Percentiles rank a stretch among this genome's conserved stretches.
phyloP scores from a whole-genome alignment of 306 rosid species.

The Quercus bicolor region DNA sequence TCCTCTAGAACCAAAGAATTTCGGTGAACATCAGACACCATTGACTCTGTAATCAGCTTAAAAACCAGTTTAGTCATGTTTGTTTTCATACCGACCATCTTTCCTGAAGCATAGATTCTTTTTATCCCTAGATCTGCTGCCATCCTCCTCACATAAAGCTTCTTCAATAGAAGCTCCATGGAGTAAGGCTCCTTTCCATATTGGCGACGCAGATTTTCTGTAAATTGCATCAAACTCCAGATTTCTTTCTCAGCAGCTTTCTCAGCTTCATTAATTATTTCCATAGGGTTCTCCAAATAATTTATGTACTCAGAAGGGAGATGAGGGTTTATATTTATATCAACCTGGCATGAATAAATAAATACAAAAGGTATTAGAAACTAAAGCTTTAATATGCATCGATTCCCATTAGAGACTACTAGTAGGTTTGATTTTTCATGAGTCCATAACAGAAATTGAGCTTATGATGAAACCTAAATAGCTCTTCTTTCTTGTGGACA shows the following conservation, averaged over 20 bases:
- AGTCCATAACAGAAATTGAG: not conserved
- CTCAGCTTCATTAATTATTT: conserved; percentile 80
- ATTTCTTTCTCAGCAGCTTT: conserved; percentile 75
- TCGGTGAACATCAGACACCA: conserved; percentile 64
- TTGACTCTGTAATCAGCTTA: conserved; percentile 70
- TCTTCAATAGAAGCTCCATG: conserved; percentile 76
- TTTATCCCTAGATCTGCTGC: conserved; percentile 87
- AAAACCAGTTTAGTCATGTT: conserved; percentile 67
- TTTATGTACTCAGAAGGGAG: conserved; percentile 89
- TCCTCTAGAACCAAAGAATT: conserved; percentile 70
- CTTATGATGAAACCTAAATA: not conserved
- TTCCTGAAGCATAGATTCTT: conserved; percentile 69
- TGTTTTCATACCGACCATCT: conserved; percentile 70
- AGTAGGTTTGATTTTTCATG: not conserved
- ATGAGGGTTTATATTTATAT: conserved; percentile 68
- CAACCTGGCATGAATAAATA: conserved; percentile 48
- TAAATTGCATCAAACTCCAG: conserved; percentile 86
- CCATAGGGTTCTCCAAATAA: conserved; percentile 86
- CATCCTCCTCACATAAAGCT: conserved; percentile 91
- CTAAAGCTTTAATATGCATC: not conserved
- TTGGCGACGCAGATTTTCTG: conserved; percentile 78
- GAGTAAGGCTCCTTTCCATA: conserved; percentile 90
- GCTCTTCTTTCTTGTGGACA: not conserved
- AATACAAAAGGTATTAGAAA: conserved; percentile 16
- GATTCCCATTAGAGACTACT: not conserved